Evolutionary conservation across 164 flowering plant species (phyloP).

Genomic region (Kalanchoe fedtschenkoi): DNA sequence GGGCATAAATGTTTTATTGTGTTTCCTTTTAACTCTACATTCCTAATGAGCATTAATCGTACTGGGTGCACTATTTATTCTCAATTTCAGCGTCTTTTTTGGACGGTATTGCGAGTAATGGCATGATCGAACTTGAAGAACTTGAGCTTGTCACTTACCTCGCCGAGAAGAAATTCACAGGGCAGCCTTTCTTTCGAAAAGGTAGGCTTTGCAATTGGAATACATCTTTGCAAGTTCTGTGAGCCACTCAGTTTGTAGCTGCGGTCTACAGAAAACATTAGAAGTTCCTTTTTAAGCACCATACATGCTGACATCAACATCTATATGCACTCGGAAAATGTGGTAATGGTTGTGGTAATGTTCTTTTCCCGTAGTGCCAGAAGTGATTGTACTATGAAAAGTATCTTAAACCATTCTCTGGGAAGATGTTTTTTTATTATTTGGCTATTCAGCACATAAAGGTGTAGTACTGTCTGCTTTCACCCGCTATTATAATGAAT

Average conservation of each 20-base stretch:
- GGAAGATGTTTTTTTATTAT: neutral
- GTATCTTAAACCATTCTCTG: neutral
- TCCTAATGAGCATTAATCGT: conserved; percentile 2
- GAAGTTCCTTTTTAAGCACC: neutral
- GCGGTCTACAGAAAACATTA: neutral
- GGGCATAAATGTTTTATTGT: neutral
- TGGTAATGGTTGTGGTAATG: neutral
- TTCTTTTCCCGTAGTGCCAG: neutral
- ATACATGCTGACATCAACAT: neutral
- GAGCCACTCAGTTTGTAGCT: neutral
- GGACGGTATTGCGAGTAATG: conserved; percentile 72
- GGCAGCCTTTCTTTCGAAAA: conserved; percentile 60
- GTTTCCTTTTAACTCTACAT: neutral
- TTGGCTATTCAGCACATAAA: neutral
- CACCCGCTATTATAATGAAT: neutral
- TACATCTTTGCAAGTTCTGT: neutral
- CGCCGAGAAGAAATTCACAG: conserved; percentile 66
- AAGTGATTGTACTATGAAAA: neutral
- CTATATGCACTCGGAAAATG: neutral
- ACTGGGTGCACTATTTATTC: neutral
- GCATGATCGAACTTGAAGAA: conserved; percentile 77
- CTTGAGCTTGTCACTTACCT: conserved; percentile 51
- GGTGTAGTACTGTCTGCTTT: neutral
- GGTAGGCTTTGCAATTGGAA: conserved; percentile 26
- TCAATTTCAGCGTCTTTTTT: conserved; percentile 39